Base-by-base conservation (phyloP, 108 stramenopile genomes). In the Skeletonema tropicum region DNA sequence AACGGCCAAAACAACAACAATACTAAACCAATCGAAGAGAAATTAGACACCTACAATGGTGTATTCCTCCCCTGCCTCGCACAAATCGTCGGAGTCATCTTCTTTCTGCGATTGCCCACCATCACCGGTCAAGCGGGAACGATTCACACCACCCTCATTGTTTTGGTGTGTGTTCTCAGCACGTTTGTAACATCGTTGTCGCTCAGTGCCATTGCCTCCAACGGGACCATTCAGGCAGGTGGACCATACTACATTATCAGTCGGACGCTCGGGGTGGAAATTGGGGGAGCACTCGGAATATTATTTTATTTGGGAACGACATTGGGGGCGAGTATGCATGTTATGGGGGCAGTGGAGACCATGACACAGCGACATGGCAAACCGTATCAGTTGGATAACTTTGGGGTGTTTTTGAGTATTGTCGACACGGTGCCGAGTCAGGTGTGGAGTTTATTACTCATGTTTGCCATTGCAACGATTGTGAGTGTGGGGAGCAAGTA, bases 201-300 rank as follows among this genome's bases (percentile, higher is more conserved):
- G 8, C 76, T 95, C 21, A 72, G 66, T 32, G 94, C 94, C 57
- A 91, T 95, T 64, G 90, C 88, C 5, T 92, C 92, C 29, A 95
- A 95, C 58, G 94, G 94, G 9, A 71, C 55, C 35, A 86, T 95
- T 31, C 78, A 89, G 80, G 85, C 71, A 15, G 92, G 94, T 11
- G 94, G 94, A 6, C 90, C 92, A 14, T 95, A 95, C 81, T 93
- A 87, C 73, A 82, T 95, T 19, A 92, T 95, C 57, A 67, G 64
- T 23, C 74, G 86, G 9, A 85, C 80, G n/a, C 73, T 95, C 26
- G 94, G 94, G 9, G 82, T 85, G 7, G 88, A 90, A 64, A 80
- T 90, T 66, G 94, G 94, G 5, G 88, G 88, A 15, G 76, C 92
- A 15, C 73, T 94, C 19, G 90, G 94, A 7, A 33, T 91, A 36